These are phyloP conservation scores for Saccharum hybrid DNA, from an alignment of 202 grass and related monocot species.

Conservation along the genomic window DNA sequence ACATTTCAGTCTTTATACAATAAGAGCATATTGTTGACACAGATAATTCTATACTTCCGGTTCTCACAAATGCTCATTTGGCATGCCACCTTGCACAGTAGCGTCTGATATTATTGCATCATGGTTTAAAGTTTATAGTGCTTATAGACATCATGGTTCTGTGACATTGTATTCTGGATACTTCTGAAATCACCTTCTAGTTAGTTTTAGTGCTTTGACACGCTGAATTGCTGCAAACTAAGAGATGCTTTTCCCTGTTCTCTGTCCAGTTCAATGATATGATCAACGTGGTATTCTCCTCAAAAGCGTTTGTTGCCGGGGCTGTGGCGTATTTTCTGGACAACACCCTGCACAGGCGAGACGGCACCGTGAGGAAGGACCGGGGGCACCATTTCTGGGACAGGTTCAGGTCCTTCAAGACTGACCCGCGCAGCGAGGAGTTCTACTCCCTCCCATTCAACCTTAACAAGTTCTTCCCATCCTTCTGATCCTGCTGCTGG, in stretches of 20 bases:
- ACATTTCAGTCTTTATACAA: background rate
- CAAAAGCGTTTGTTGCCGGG: slow-evolving; percentile 76
- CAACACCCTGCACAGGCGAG: slow-evolving; percentile 68
- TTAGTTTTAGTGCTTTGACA: background rate
- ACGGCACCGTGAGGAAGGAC: slow-evolving; percentile 51
- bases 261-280: slow-evolving; percentile 81
- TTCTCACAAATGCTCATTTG: background rate
- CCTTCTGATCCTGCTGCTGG: slow-evolving; percentile 52
- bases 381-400: slow-evolving; percentile 89
- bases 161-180: background rate
- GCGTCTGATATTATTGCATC: background rate
- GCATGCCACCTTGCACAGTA: background rate
- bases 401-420: slow-evolving; percentile 86
- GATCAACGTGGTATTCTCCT: slow-evolving; percentile 83
- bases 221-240: background rate
- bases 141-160: background rate
- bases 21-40: background rate
- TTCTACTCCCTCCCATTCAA: slow-evolving; percentile 89
- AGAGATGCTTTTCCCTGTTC: slow-evolving; percentile 21
- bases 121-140: background rate
- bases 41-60: background rate
- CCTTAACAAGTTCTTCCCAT: slow-evolving; percentile 90
- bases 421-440: slow-evolving; percentile 72
- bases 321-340: slow-evolving; percentile 68
- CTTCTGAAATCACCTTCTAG: background rate